Evolutionary conservation across 2,329 filamentous ascomycete species (phyloP).

Genomic region (Coniosporium tulheliwenetii): DNA sequence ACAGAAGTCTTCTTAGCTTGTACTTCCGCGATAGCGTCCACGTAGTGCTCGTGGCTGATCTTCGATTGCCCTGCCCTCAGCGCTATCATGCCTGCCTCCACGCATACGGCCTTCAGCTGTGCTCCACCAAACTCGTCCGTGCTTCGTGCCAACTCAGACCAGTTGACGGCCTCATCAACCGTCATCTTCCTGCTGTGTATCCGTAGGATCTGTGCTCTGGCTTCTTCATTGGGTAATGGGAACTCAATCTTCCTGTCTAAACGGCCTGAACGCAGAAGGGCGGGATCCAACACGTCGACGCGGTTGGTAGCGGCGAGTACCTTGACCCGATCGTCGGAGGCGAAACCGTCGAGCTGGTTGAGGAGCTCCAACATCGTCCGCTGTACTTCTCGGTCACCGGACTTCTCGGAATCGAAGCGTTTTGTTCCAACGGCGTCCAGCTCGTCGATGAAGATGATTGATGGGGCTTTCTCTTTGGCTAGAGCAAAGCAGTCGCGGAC

Average conservation of each 20-base stretch:
- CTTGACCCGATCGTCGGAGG: slow-evolving; percentile 92
- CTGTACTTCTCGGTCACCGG: slow-evolving; percentile 93
- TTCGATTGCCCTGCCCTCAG: slow-evolving; percentile 87
- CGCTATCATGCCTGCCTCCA: slow-evolving; percentile 98
- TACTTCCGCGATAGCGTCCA: slow-evolving; percentile 94
- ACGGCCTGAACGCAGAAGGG: slow-evolving; percentile 78
- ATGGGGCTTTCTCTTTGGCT: slow-evolving; percentile 95
- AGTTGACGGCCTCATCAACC: slow-evolving; percentile 84
- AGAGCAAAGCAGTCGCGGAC: slow-evolving; percentile 95
- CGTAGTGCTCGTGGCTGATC: slow-evolving; percentile 96
- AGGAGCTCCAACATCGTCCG: slow-evolving; percentile 97
- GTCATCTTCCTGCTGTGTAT: slow-evolving; percentile 99
- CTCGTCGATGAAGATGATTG: slow-evolving; percentile 99
- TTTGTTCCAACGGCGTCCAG: slow-evolving; percentile 97
- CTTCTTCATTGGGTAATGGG: slow-evolving; percentile 93
- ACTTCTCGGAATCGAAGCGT: slow-evolving; percentile 97
- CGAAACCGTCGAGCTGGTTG: slow-evolving; percentile 96
- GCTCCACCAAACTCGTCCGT: slow-evolving; percentile 98
- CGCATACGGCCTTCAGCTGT: slow-evolving; percentile 95
- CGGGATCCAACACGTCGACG: slow-evolving; percentile 85
- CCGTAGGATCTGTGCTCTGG: slow-evolving; percentile 87
- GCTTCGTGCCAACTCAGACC: slow-evolving; percentile 85
- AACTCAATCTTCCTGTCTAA: slow-evolving; percentile 97
- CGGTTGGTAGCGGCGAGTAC: slow-evolving; percentile 90
- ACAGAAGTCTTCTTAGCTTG: slow-evolving; percentile 64